These are phyloP conservation scores for Oryza meridionalis DNA, from an alignment of 176 grass and related monocot species.

Conservation along the genomic window DNA sequence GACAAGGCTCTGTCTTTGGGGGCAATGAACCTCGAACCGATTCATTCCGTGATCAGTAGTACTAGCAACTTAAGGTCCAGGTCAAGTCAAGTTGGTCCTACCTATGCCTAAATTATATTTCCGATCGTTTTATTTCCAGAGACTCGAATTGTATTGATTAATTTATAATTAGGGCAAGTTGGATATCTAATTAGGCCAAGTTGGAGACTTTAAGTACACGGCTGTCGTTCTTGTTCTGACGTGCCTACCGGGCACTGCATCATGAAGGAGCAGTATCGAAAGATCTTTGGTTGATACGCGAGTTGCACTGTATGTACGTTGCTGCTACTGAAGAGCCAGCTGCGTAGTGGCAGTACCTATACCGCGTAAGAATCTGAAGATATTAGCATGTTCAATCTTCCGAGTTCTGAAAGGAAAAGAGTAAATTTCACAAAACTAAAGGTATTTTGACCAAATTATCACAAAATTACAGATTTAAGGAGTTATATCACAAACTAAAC, in stretches of 20 bases:
- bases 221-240: background rate
- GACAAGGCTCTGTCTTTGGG: background rate
- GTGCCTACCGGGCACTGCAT: background rate
- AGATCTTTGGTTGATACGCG: background rate
- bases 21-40: background rate
- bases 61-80: background rate
- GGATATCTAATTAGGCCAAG: conserved; percentile 1
- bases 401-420: background rate
- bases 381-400: background rate
- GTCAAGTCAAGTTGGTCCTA: background rate
- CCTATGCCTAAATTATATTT: background rate
- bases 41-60: background rate
- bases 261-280: background rate
- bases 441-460: no score
- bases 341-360: background rate
- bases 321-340: background rate
- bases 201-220: background rate
- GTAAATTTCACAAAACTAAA: no score
- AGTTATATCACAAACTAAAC: no score
- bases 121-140: background rate
- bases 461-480: no score
- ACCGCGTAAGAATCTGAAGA: background rate
- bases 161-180: background rate
- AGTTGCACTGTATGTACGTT: background rate
- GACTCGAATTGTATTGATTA: background rate